These are phyloP conservation scores for Starmerella khaoyaiensis DNA, from an alignment of 805 yeast species.

Conservation along the genomic window DNA sequence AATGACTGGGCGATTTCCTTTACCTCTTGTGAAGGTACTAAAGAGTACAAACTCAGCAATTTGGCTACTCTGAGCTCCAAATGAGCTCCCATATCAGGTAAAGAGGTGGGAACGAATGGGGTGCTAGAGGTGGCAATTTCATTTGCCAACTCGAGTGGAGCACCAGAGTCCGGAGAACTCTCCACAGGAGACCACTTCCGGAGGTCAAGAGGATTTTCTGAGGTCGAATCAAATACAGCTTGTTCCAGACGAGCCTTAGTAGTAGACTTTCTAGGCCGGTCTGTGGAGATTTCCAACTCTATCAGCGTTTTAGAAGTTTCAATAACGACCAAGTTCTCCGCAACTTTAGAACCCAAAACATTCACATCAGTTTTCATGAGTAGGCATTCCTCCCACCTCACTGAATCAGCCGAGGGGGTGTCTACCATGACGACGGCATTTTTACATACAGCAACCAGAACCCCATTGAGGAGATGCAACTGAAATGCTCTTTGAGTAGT, in stretches of 20 bases:
- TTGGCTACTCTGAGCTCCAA: conserved; percentile 38
- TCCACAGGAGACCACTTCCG: conserved; percentile 11
- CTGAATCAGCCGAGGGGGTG: conserved; percentile 28
- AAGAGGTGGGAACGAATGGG: conserved; percentile 41
- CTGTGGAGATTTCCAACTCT: conserved; percentile 29
- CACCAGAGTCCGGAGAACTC: conserved; percentile 22
- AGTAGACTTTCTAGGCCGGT: conserved; percentile 1
- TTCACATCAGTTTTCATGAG: conserved; percentile 40
- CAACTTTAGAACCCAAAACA: conserved; percentile 41
- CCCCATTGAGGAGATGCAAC: conserved; percentile 41
- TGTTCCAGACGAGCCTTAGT: conserved; percentile 70
- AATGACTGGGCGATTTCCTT: conserved; percentile 15
- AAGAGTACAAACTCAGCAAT: conserved; percentile 35
- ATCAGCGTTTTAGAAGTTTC: conserved; percentile 26
- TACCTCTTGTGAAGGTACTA: conserved; percentile 26
- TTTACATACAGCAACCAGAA: conserved; percentile 49
- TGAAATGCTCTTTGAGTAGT: conserved; percentile 31
- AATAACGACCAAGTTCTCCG: conserved; percentile 49
- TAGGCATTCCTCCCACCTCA: conserved; percentile 70
- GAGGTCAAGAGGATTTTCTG: conserved; percentile 38
- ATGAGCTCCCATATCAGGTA: conserved; percentile 40
- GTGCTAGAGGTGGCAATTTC: conserved; percentile 50
- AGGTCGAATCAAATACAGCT: conserved; percentile 52
- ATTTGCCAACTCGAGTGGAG: conserved; percentile 34
- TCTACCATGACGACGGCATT: conserved; percentile 57